Evolutionary conservation across 2,329 filamentous ascomycete genomes (phyloP), one percentile per base, ranked within the genome.

Genomic region (Colletotrichum lini): DNA sequence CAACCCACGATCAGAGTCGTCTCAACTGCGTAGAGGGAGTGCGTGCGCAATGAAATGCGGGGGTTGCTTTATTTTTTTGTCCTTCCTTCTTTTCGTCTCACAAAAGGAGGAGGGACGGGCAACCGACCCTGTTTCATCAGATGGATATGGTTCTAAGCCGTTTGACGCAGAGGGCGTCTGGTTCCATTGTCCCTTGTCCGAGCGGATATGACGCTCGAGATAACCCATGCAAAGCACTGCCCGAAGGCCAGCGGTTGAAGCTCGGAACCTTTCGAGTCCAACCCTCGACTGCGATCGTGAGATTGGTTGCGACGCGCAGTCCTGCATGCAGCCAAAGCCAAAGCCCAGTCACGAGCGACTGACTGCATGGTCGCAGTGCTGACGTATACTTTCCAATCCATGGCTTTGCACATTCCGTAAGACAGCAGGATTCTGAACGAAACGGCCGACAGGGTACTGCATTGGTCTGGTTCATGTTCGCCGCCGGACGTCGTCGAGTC

Each of bases 101-200:
- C 50, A 44, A 21, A 21, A 52, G 5, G 26, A 38, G 18, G 38
- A 42, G n/a, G 16, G n/a, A 35, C 26, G 44, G 16, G 21, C 8
- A 21, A 6, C 7, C 8, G 15, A 44, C 30, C 21, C 2, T 47
- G 30, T 58, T 60, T 60, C 67, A 40, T 66, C 62, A 59, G 26
- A 26, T 26, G 26, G 42, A 61, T 40, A 23, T 30, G 12, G 60
- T 44, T 50, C 45, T 58, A n/a, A 42, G 61, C 66, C 26, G 59
- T 47, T 63, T 57, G 66, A 58, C 52, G 35, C 52, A 61, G 38
- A n/a, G 60, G 30, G 52, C 10, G 58, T 15, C 30, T 38, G 60
- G n/a, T 44, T 49, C 26, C 23, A 16, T 2, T 26, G 26, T 10
- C n/a, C 54, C 47, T 38, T 44, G n/a, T 21, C 30, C 42, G 42